Percentiles rank a stretch among this genome's conserved stretches.
Conservation (phyloP, 805 yeast genomes). For the Teunomyces gatunensis region DNA sequence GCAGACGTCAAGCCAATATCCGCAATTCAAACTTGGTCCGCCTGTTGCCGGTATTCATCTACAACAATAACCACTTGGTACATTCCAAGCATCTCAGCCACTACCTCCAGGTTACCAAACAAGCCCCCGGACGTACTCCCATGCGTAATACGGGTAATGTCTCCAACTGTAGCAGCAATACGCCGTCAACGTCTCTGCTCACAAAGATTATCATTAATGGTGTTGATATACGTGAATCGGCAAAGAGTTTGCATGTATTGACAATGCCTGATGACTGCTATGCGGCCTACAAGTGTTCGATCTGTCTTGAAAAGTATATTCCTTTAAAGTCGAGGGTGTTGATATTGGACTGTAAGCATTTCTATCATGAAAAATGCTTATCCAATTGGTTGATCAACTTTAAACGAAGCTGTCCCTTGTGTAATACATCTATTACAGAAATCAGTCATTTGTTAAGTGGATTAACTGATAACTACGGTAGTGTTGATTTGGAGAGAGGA, state of each 20-base stretch:
- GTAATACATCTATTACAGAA: slow-evolving; percentile 31
- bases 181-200: slow-evolving; percentile 6
- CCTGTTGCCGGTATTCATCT: slow-evolving; percentile 38
- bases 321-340: slow-evolving; percentile 48
- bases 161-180: slow-evolving; percentile 11
- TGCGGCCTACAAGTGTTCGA: slow-evolving; percentile 55
- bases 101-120: slow-evolving; percentile 29
- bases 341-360: slow-evolving; percentile 58
- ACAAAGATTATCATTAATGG: slow-evolving; percentile 15
- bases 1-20: slow-evolving; percentile 24
- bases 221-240: slow-evolving; percentile 19
- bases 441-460: slow-evolving; percentile 8
- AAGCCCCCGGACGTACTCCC: background rate
- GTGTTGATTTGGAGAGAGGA: slow-evolving; percentile 10
- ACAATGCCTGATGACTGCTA: slow-evolving; percentile 32
- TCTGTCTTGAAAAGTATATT: slow-evolving; percentile 54
- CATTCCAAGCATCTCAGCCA: slow-evolving; percentile 21
- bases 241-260: slow-evolving; percentile 15
- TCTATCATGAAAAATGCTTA: slow-evolving; percentile 57
- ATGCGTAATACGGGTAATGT: background rate
- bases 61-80: slow-evolving; percentile 34
- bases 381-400: slow-evolving; percentile 59
- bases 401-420: slow-evolving; percentile 56
- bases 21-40: slow-evolving; percentile 32
- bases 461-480: slow-evolving; percentile 17